Base-by-base conservation (phyloP, 441 rosid genomes). In the Adansonia madagascariensis region DNA sequence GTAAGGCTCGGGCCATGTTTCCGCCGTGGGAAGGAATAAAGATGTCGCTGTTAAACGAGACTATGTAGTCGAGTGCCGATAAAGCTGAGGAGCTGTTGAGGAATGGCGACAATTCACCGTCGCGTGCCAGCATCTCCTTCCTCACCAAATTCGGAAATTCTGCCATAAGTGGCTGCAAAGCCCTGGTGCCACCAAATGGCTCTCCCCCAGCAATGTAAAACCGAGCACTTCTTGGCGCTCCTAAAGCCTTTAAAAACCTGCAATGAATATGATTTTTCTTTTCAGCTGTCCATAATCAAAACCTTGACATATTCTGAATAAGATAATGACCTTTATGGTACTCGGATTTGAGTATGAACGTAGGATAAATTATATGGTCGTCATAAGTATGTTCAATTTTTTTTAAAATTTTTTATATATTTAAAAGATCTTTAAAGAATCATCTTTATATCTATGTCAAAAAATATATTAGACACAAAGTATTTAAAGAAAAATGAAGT, bases 1-100 rank as follows among this genome's bases (percentile, higher is more conserved):
- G 91, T 91, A 93, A 84, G 49, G 91, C 80, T 73, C 90, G 80
- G 8, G 82, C 97, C 92, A 94, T 91, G 86, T 94, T 94, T 80
- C 98, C 97, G 0, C 97, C 97, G 72, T 92, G 92, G 12, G 96
- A 92, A 44, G 95, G 94, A 71, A 91, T 63, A 53, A 92, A 94
- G 8, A 94, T 90, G 74, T 92, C 86, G 71, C 97, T 89, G 87
- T 87, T 88, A 11, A 90, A 80, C 27, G 95, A 87, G 44, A 94
- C 87, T 8, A 92, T 88, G 77, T 87, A 94, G 80, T 94, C 97
- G 15, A 94, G 77, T 14, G 97, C 98, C 57, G 97, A 93, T 63
- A 92, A 80, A 78, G 90, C 87, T 10, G 97, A 89, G 57, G 94
- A 85, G 78, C 86, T 88, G 22, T 89, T 88, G 71, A 76, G n/a